These are phyloP conservation scores for Hypoxylon sp. DNA, from an alignment of 2,329 filamentous ascomycete species.

Conservation along the genomic window DNA sequence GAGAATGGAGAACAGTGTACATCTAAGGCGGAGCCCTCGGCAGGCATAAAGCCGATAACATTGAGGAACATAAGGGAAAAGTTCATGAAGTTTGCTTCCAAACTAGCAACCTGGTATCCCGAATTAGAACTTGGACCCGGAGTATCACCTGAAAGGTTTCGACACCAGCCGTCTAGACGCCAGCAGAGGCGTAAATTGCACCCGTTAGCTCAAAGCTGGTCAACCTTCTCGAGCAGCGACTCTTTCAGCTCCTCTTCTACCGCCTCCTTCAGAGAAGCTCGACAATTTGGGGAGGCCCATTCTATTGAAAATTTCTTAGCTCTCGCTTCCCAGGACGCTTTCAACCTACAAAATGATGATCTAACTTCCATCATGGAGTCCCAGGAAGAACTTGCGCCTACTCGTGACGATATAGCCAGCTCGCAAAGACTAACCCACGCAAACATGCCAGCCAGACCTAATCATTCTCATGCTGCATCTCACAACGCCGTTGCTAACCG, in stretches of 20 bases:
- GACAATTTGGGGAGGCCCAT: not conserved
- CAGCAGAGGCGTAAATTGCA: not conserved
- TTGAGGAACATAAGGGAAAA: not conserved
- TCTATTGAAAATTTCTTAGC: not conserved
- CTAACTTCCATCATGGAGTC: not conserved
- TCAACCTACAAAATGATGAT: not conserved
- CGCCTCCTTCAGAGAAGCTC: not conserved
- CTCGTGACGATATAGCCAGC: not conserved
- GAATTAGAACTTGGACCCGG: not conserved
- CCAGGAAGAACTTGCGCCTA: not conserved
- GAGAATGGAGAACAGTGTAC: not conserved
- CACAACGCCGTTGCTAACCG: conserved; percentile 47
- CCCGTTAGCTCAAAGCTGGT: not conserved
- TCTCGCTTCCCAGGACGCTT: not conserved
- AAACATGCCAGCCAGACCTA: conserved; percentile 16
- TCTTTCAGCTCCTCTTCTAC: not conserved
- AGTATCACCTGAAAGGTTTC: not conserved
- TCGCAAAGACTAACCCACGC: conserved; percentile 4
- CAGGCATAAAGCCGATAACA: not conserved
- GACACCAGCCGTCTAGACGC: not conserved
- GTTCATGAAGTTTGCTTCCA: not conserved
- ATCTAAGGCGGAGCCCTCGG: not conserved
- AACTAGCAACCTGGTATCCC: not conserved
- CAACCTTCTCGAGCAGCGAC: not conserved
- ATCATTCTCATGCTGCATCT: conserved; percentile 10